Evolutionary conservation across 352 stramenopile genomes (phyloP), one percentile per base, ranked within the genome.

Genomic region (Phytophthora meadii): DNA sequence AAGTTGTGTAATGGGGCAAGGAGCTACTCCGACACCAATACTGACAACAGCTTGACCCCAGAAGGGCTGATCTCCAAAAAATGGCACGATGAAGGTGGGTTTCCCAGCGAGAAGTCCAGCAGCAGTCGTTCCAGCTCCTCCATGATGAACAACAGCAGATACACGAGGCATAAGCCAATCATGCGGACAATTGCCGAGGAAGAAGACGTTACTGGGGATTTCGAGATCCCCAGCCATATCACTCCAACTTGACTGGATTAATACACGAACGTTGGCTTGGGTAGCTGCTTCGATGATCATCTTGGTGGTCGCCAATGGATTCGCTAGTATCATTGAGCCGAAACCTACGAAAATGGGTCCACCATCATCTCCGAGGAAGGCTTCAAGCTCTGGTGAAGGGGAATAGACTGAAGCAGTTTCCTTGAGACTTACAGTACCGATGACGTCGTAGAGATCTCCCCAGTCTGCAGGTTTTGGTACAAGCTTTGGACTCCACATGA

Each of bases 41-140:
- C 70, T 83, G 17, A 88, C 74, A 0, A 97, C 87, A 5, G 94
- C 91, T 22, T 92, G 82, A 2, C 90, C 92, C 94, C 94, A 98
- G 68, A 98, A 98, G 17, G 80, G 87, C 71, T 98, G 94, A 64
- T 98, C 94, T 19, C 89, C 92, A 70, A 98, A 98, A 62, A 98
- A 98, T 27, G 94, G 94, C 63, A 94, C 93, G 22, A 98, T 89
- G 57, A 98, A 92, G 6, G 92, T 98, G 0, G 94, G 93, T 49
- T 98, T 93, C 1, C 91, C 92, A 49, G 88, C 87, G 11, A 94
- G 53, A 14, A 98, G 69, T 4, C 92, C 94, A 0, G 90, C 90
- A 1, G 92, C 92, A 17, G 91, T 97, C 17, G 94, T 98, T 10
- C 93, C 93, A 17, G 94, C 93, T 5, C 82, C 82, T 14, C 82